Percentiles rank a stretch among this genome's conserved stretches.
Conservation (phyloP, 495 filamentous ascomycete species). For the Hypoxylon fragiforme region DNA sequence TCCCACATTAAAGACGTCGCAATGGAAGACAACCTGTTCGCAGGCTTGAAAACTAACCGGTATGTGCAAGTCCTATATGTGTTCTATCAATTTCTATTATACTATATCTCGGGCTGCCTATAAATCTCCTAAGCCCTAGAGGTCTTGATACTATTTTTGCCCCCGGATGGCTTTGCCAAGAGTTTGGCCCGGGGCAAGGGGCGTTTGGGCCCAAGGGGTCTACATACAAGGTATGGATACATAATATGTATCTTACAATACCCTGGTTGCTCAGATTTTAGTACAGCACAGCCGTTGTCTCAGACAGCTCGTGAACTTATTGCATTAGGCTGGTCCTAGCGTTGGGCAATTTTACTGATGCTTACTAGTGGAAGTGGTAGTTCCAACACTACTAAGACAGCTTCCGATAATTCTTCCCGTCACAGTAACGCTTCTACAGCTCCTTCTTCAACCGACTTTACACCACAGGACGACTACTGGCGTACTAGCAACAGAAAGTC, state of each 20-base stretch:
- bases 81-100: constrained; percentile 2
- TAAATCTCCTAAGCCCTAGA: not conserved
- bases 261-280: constrained; percentile 38
- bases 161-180: constrained; percentile 45
- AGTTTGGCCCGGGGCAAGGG: constrained; percentile 39
- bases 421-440: constrained; percentile 74
- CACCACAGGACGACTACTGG: constrained; percentile 60
- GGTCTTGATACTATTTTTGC: constrained; percentile 36
- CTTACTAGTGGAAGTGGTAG: constrained; percentile 62
- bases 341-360: constrained; percentile 38
- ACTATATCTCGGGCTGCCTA: not conserved
- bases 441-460: constrained; percentile 69
- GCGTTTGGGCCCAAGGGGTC: no score
- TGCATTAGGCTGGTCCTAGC: constrained; percentile 32
- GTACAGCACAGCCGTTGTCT: constrained; percentile 32
- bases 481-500: constrained; percentile 50
- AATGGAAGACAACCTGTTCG: constrained; percentile 61
- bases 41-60: constrained; percentile 57
- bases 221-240: constrained; percentile 48
- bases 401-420: constrained; percentile 68
- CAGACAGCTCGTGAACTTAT: constrained; percentile 11
- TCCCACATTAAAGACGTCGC: constrained; percentile 39
- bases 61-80: constrained; percentile 39
- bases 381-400: constrained; percentile 65
- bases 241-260: constrained; percentile 38